Base-by-base conservation (phyloP, 2,329 filamentous ascomycete species). In the Diaporthe velutina region DNA sequence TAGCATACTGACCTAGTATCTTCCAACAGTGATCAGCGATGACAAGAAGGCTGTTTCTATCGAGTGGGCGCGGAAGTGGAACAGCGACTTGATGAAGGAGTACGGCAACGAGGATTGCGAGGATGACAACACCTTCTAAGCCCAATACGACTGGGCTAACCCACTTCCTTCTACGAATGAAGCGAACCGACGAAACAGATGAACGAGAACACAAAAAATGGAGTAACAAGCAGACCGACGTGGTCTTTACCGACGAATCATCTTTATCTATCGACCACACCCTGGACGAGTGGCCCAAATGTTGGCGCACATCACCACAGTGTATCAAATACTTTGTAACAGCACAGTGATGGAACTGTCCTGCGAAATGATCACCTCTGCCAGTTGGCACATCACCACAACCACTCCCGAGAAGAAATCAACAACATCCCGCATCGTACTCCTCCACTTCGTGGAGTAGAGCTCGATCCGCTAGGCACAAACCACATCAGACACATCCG, bases 61-160 rank as follows among this genome's bases (percentile, higher is more conserved):
- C 45, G 64, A 67, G 45, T 67, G 64, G 64, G 64, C 45, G 4
- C 45, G 64, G 13, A 52, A 38, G 15, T 67, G 64, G 64, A 67
- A 67, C 45, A 19, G 28, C 22, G 30, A 52, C 2, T 25, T 67
- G 45, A 52, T 67, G 28, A 9, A 38, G 3, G 30, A 38, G 30
- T 67, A 67, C 45, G 45, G 45, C 22, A 15, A 40, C 33, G 35
- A 40, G 13, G 15, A 38, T 17, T 6, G 1, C 22, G 12, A n/a
- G 13, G 12, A 25, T 3, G 35, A 52, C 7, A 52, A 67, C 64
- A n/a, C n/a, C n/a, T n/a, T 52, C 13, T 48, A 66, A 33, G 25
- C 48, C 42, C 28, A 35, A 19, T 17, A 38, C 28, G 38, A 40
- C 58, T 30, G 38, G 25, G 38, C 38, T 28, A 30, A 2, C 42